Conservation (phyloP, 176 grass and related monocot genomes). For the Oryza glumipatula region DNA sequence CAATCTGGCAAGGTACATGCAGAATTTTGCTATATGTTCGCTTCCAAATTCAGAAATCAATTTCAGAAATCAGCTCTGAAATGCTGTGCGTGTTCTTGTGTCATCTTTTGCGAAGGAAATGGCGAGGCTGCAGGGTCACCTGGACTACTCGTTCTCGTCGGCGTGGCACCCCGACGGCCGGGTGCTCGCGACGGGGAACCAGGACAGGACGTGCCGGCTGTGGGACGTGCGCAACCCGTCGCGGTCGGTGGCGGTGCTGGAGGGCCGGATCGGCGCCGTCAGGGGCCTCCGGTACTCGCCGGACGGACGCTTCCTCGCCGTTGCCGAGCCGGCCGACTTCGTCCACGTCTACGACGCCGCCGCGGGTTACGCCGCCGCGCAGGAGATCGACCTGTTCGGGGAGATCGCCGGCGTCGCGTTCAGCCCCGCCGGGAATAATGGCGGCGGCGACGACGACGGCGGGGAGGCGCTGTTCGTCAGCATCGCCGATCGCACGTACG, state of each 20-base stretch:
- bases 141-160: slow-evolving; percentile 82
- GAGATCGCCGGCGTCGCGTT: slow-evolving; percentile 80
- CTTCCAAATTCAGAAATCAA: not conserved
- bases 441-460: slow-evolving; percentile 12
- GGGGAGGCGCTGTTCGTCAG: slow-evolving; percentile 67
- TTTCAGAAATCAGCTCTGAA: too few species aligned
- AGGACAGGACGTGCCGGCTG: slow-evolving; percentile 70
- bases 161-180: slow-evolving; percentile 68
- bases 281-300: slow-evolving; percentile 70
- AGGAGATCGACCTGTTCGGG: slow-evolving; percentile 93
- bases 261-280: slow-evolving; percentile 71
- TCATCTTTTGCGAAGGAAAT: slow-evolving; percentile 8
- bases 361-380: slow-evolving; percentile 37
- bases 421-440: slow-evolving; percentile 30
- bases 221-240: slow-evolving; percentile 70
- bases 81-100: not conserved
- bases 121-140: slow-evolving; percentile 57
- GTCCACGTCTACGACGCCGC: slow-evolving; percentile 71
- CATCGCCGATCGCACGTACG: slow-evolving; percentile 73
- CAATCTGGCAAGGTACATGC: slow-evolving; percentile 67
- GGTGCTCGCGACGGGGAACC: slow-evolving; percentile 73
- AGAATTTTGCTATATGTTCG: not conserved
- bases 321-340: slow-evolving; percentile 77
- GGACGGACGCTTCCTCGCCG: slow-evolving; percentile 73
- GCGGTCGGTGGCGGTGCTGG: slow-evolving; percentile 52